Base-by-base conservation (phyloP, 1,284 basidiomycete species). In the Malassezia slooffiae region DNA sequence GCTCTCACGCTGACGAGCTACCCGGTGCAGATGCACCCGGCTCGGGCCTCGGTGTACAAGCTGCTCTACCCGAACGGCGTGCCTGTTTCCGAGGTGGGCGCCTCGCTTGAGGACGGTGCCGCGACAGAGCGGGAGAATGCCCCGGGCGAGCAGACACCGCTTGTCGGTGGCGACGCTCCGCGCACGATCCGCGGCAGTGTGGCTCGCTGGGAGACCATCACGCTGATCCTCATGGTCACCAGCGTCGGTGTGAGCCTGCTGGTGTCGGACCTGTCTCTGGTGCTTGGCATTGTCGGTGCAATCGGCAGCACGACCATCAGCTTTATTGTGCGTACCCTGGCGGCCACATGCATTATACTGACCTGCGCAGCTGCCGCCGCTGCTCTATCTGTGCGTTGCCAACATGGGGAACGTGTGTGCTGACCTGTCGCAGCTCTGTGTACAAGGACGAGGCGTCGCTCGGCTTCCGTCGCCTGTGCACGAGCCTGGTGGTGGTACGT, bases 261-360 rank as follows among this genome's bases (percentile, higher is more conserved):
- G n/a, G 57, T 67, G 22, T 59, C 64, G 28, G 64, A 69, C 39
- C 54, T 69, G 13, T 61, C 58, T n/a, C 43, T 69, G 30, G 57
- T 67, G 37, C 58, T 69, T 23, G 86, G 89, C 4, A 93, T 97
- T 66, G 93, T 99, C 20, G 93, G 93, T 6, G 83, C 88, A 9
- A 93, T 91, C 0, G 93, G 93, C 13, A 90, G 85, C 15, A 96
- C 91, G 12, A 95, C 75, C 26, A 90, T 99, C 56, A 90, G 86
- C 8, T 97, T 97, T 71, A 96, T 97, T n/a, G 17, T 43, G 31
- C 41, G 29, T 31, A 15, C 15, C 5, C 5, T n/a, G 6, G 29
- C 29, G 29, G 8, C 6, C 8, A 13, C 29, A 31, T 16, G 10
- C 29, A 64, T 76, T 49, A 31, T n/a, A n/a, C n/a, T n/a, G n/a